Conservation (phyloP, 2,329 filamentous ascomycete genomes). For the Botryotinia globosa region DNA sequence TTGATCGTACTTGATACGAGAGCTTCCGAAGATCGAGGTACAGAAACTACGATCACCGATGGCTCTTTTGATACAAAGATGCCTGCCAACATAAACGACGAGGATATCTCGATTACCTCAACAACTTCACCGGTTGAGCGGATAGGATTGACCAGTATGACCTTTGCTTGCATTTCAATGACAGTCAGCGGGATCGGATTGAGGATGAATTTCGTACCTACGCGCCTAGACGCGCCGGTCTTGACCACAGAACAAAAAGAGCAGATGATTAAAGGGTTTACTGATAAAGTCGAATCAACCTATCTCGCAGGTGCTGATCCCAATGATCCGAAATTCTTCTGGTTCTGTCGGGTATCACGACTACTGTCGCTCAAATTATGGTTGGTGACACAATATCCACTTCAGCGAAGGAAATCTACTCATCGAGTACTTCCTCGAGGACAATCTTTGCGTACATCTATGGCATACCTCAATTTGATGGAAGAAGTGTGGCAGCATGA, state of each 20-base stretch:
- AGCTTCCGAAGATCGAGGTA: conserved; percentile 50
- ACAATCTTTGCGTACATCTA: conserved; percentile 43
- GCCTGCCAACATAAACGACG: conserved; percentile 52
- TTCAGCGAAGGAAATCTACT: conserved; percentile 1
- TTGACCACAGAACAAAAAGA: conserved; percentile 18
- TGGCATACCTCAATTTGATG: conserved; percentile 39
- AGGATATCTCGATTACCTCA: conserved; percentile 41
- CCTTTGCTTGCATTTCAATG: conserved; percentile 22
- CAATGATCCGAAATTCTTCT: neutral
- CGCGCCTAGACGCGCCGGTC: neutral
- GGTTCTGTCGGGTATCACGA: conserved; percentile 4
- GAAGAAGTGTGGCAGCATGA: conserved; percentile 9
- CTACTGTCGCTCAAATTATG: conserved; percentile 41
- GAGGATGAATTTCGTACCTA: conserved; percentile 21
- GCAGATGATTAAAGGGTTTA: conserved; percentile 19
- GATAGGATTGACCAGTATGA: conserved; percentile 24
- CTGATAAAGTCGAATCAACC: conserved; percentile 2
- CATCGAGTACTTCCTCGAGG: conserved; percentile 9
- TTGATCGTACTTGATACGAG: conserved; percentile 48
- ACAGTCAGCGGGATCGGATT: conserved; percentile 4
- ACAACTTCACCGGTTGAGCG: neutral
- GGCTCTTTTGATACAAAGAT: conserved; percentile 46
- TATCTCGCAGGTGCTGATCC: conserved; percentile 13
- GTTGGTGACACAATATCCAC: conserved; percentile 47
- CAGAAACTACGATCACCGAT: conserved; percentile 45